A percentile compares a stretch with the other conserved stretches of the same genome.
Conservation (phyloP, 345 rosid genomes). For the Eucalyptus shirleyi region DNA sequence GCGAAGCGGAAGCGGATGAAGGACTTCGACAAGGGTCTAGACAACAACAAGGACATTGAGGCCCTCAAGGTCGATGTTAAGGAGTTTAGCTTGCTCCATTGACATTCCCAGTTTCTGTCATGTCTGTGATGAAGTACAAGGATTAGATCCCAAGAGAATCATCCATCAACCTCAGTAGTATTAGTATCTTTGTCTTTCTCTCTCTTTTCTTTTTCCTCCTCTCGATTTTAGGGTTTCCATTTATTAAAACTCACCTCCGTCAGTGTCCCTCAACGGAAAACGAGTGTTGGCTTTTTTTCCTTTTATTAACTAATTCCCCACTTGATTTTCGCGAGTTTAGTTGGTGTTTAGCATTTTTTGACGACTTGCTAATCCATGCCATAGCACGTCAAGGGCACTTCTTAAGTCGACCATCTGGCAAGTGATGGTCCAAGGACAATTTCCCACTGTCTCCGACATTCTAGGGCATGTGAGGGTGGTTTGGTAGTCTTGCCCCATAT, state of each 20-base stretch:
- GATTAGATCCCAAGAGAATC: background rate
- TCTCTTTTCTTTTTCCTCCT: too few relatives aligned
- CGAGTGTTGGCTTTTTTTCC: background rate
- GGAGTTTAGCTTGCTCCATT: constrained; percentile 42
- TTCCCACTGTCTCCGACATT: too few relatives aligned
- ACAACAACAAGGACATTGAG: constrained; percentile 70
- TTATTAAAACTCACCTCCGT: fast-evolving
- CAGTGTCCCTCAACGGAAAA: fast-evolving
- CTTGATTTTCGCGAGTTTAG: background rate
- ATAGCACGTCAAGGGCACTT: background rate
- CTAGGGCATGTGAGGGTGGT: too few relatives aligned
- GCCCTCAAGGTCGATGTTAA: constrained; percentile 70
- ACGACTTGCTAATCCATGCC: background rate
- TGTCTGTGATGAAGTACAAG: constrained; percentile 35
- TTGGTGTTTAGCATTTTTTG: background rate
- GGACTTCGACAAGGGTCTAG: constrained; percentile 78
- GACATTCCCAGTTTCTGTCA: background rate
- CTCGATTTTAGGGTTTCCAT: fast-evolving
- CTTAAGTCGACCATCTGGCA: background rate
- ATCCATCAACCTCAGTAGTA: fast-evolving
- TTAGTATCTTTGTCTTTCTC: too few relatives aligned
- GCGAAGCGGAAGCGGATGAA: constrained; percentile 84
- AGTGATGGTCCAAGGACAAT: background rate
- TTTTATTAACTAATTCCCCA: background rate
- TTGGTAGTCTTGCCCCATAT: too few relatives aligned